Base-by-base conservation (phyloP, 2,329 filamentous ascomycete genomes). In the Fusarium sp. region DNA sequence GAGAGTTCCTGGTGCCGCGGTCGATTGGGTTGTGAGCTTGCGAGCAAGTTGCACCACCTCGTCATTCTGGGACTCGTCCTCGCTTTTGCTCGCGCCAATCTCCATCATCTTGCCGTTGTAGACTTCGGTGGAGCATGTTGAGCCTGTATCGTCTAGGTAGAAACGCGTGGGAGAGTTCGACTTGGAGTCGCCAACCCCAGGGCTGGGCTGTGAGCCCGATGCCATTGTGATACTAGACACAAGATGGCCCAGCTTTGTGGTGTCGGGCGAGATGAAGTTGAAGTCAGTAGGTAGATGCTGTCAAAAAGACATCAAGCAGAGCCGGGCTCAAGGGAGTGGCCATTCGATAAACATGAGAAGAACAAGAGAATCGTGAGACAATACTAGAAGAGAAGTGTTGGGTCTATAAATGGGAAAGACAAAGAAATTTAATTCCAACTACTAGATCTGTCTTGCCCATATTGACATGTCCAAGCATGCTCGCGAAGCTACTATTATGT, bases 31-130 rank as follows among this genome's bases (percentile, higher is more conserved):
- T 8, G 72, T 73, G 43, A 71, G 57, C 23, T 63, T 59, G 7
- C 71, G 71, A n/a, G 71, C 72, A 7, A 74, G 62, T 15, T 73
- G 64, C 5, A 65, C 52, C 4, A 73, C 61, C 14, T 71, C 62
- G 3, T 70, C 61, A 6, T 62, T 41, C 2, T 43, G 33, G 1
- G 11, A n/a, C 3, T 57, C 55, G 1, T 65, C 57, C 2, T 48
- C 27, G 1, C 55, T 46, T 3, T 61, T 50, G 3, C 35, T 32
- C 8, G 44, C 52, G 1, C 37, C 29, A n/a, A 37, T 15, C 15
- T 44, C 44, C 6, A 42, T 32, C n/a, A 47, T 52, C 42, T 69
- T 69, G 27, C 68, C 66, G 0, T 63, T 57, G 33, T 36, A 63
- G 3, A 51, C 43, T 9, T 61, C 47, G 2, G 59, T 69, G 15